phyloP scores from a whole-genome alignment of 1,139 yeast species.

The Cylindricascospora bacillispora region DNA sequence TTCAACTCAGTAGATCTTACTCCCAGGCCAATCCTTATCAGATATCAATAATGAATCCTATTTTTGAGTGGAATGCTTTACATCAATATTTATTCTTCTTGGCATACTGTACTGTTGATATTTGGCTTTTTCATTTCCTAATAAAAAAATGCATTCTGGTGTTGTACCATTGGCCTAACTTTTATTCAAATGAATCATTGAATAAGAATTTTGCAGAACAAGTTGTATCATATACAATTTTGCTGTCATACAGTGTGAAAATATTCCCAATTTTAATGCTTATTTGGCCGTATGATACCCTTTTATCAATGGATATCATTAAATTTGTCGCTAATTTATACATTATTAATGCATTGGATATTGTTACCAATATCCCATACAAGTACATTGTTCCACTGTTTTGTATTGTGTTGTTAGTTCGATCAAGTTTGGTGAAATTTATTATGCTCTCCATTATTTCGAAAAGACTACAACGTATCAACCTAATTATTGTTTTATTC shows the following conservation, averaged over 20 bases:
- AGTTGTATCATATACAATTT: conserved; percentile 47
- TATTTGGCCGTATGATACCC: conserved; percentile 90
- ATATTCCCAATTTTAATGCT: conserved; percentile 87
- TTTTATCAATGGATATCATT: conserved; percentile 49
- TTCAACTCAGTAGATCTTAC: background rate
- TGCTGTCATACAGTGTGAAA: conserved; percentile 67
- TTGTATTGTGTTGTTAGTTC: conserved; percentile 14
- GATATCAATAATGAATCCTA: conserved; percentile 23
- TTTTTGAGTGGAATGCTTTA: conserved; percentile 36
- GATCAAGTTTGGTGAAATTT: conserved; percentile 4
- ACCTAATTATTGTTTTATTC: background rate
- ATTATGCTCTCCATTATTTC: background rate
- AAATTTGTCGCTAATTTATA: conserved; percentile 50
- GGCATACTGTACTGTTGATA: conserved; percentile 47
- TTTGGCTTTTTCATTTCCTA: conserved; percentile 38
- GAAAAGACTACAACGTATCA: too few relatives aligned
- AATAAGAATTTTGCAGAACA: conserved; percentile 13
- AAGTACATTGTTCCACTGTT: conserved; percentile 25
- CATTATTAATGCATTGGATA: conserved; percentile 51
- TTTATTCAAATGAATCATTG: conserved; percentile 35
- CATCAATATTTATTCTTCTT: conserved; percentile 60
- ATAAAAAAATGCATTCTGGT: conserved; percentile 21
- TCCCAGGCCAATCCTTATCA: conserved; percentile 1
- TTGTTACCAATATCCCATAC: conserved; percentile 38
- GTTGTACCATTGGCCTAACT: conserved; percentile 21